Percentiles rank a stretch among this genome's conserved stretches.
These are phyloP conservation scores for Pezizomycotina sp. DNA, from an alignment of 2,329 filamentous ascomycete species.

Conservation along the genomic window DNA sequence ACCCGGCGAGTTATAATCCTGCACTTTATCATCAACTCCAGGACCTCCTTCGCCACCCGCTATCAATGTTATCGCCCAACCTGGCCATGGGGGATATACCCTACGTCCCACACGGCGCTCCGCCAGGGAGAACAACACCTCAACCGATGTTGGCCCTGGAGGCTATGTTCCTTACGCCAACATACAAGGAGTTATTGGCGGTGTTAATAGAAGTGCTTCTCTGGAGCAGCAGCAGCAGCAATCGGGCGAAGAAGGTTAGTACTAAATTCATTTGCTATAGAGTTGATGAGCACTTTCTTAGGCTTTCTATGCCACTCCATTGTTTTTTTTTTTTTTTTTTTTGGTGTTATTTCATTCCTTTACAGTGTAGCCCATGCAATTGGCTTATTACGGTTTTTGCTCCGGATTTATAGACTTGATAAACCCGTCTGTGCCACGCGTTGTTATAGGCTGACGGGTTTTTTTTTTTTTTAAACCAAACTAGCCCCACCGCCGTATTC, in stretches of 20 bases:
- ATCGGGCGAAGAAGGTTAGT: constrained; percentile 17
- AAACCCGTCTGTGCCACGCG: too few species aligned
- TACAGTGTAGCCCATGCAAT: too few species aligned
- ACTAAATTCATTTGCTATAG: too few species aligned
- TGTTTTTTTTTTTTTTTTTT: too few species aligned
- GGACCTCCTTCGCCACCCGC: constrained; percentile 16
- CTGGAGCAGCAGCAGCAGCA: too few species aligned
- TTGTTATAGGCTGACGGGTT: too few species aligned
- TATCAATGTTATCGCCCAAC: constrained; percentile 12
- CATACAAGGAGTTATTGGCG: constrained; percentile 19
- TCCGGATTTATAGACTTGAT: too few species aligned
- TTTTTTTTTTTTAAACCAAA: too few species aligned
- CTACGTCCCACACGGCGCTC: constrained; percentile 13
- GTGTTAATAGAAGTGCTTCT: constrained; percentile 15
- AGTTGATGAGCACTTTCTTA: too few species aligned
- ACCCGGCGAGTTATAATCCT: constrained; percentile 17
- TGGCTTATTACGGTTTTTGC: too few species aligned
- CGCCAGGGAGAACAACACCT: constrained; percentile 15
- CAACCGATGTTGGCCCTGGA: constrained; percentile 17
- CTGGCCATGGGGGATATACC: constrained; percentile 11
- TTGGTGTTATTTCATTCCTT: too few species aligned
- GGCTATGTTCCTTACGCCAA: constrained; percentile 20
- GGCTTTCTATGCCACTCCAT: too few species aligned
- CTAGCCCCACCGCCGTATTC: constrained; percentile 18
- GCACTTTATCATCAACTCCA: constrained; percentile 16